Evolutionary conservation across 768 basidiomycete genomes (phyloP), one percentile per base, ranked within the genome.

Genomic region (Lentinula lateritia): DNA sequence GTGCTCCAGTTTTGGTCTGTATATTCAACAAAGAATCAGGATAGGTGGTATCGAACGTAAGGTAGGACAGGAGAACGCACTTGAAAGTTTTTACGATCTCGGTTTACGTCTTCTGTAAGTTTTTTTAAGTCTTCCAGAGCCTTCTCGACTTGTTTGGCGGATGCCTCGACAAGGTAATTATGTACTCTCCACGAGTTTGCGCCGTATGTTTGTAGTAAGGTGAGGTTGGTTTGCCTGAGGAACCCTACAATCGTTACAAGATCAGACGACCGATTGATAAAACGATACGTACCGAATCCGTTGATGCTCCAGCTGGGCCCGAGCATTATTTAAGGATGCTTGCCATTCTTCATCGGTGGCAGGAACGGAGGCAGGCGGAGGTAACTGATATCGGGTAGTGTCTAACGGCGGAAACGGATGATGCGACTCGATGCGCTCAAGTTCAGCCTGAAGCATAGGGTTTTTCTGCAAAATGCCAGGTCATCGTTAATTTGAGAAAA

Each of bases 111-210:
- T 0, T 90, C 87, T 0, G 91, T 92, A 54, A 87, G 71, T 69
- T 92, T 82, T 71, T 88, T 89, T 62, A 95, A 66, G 64, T 89
- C 85, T 67, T 93, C 93, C n/a, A 91, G 72, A 9, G 85, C 77
- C 64, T 78, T 80, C 72, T 94, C 93, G 7, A 84, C 76, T 62
- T 85, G 83, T 67, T 87, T 88, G 7, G 88, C 85, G 38, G 88
- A 85, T 28, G 85, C 81, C 71, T 96, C 93, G 23, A 95, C 75
- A 36, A 91, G 79, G 68, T 93, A 94, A 73, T 98, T 98, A 70
- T 92, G 87, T 73, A 95, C 86, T 63, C 90, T 84, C 90, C 92
- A 96, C 12, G 91, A 89, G 76, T 98, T 98, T 16, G 88, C 76
- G 3, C 92, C 96, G 68, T 96, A 95, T 38, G 85, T 88, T 70